phyloP scores from a whole-genome alignment of 2,329 filamentous ascomycete species.

The Alternaria triticimaculans region DNA sequence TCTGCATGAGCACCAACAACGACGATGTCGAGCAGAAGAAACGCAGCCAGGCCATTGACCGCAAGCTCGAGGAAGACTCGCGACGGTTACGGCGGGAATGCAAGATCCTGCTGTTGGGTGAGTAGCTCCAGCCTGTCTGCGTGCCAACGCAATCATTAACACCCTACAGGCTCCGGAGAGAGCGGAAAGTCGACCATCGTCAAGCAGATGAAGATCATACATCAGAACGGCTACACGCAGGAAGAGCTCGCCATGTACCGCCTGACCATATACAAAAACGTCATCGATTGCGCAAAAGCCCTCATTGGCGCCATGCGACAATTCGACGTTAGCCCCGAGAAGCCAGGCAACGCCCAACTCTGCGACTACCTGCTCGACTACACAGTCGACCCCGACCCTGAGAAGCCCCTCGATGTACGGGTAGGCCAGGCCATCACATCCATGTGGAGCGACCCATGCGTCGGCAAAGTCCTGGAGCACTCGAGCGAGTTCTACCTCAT shows the following conservation, averaged over 20 bases:
- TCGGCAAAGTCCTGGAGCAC: conserved; percentile 83
- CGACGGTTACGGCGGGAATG: conserved; percentile 93
- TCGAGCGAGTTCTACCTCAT: conserved; percentile 99
- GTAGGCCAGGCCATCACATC: conserved; percentile 84
- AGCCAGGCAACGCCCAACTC: conserved; percentile 73
- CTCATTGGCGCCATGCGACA: conserved; percentile 91
- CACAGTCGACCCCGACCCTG: conserved; percentile 87
- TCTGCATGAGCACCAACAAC: conserved; percentile 87
- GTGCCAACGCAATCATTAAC: conserved; percentile 31
- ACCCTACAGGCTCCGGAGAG: conserved; percentile 82
- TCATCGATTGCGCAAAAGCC: conserved; percentile 94
- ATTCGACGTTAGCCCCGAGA: conserved; percentile 82
- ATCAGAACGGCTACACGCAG: conserved; percentile 94
- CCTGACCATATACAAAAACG: conserved; percentile 96
- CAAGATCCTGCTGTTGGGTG: conserved; percentile 97
- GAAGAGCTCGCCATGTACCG: conserved; percentile 95
- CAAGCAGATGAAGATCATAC: conserved; percentile 99
- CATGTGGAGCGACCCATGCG: conserved; percentile 88
- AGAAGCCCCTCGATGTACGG: conserved; percentile 79
- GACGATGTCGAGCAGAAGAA: conserved; percentile 94
- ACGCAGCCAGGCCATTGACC: conserved; percentile 94
- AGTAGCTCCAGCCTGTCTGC: conserved; percentile 37
- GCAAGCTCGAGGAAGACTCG: conserved; percentile 91
- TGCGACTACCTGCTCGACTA: conserved; percentile 86
- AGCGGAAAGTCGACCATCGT: conserved; percentile 99